Percentiles rank a stretch among this genome's conserved stretches.
These are phyloP conservation scores for Trametes cubensis DNA, from an alignment of 768 basidiomycete species.

Conservation along the genomic window DNA sequence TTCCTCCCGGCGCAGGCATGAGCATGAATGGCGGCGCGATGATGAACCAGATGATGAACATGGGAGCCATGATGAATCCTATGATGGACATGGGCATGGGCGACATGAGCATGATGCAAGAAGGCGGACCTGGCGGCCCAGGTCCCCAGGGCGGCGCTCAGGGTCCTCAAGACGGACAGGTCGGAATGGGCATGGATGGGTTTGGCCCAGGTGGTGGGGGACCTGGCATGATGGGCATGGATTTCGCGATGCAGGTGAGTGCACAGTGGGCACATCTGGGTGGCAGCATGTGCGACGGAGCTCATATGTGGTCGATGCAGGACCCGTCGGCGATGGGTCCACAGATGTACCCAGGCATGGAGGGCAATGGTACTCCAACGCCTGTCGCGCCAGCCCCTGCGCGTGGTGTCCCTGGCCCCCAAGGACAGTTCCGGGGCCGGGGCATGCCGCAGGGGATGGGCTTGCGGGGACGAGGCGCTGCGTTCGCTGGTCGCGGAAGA, in stretches of 20 bases:
- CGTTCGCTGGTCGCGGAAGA: constrained; percentile 45
- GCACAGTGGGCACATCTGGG: not conserved
- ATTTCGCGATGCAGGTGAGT: constrained; percentile 74
- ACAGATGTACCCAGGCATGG: constrained; percentile 71
- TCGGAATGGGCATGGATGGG: constrained; percentile 45
- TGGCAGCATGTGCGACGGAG: not conserved
- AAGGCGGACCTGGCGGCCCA: constrained; percentile 22
- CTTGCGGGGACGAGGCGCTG: constrained; percentile 47
- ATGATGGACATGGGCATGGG: constrained; percentile 85
- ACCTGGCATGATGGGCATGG: constrained; percentile 70
- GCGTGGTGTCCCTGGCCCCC: constrained; percentile 32
- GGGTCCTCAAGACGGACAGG: constrained; percentile 28
- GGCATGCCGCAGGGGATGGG: constrained; percentile 42
- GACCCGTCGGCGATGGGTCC: constrained; percentile 64
- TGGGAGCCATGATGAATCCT: constrained; percentile 50
- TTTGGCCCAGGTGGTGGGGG: constrained; percentile 41
- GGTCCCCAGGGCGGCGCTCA: constrained; percentile 28
- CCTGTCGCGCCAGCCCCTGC: constrained; percentile 34
- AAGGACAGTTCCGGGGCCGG: constrained; percentile 48
- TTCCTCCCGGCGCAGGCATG: constrained; percentile 33
- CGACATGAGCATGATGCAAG: constrained; percentile 49
- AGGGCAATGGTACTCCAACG: constrained; percentile 52
- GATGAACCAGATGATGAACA: constrained; percentile 40
- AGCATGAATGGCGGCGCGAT: constrained; percentile 40
- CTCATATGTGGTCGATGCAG: constrained; percentile 37